Evolutionary conservation across 371 early-diverging fungal genomes (phyloP).

Genomic region (Mortierella sp.): DNA sequence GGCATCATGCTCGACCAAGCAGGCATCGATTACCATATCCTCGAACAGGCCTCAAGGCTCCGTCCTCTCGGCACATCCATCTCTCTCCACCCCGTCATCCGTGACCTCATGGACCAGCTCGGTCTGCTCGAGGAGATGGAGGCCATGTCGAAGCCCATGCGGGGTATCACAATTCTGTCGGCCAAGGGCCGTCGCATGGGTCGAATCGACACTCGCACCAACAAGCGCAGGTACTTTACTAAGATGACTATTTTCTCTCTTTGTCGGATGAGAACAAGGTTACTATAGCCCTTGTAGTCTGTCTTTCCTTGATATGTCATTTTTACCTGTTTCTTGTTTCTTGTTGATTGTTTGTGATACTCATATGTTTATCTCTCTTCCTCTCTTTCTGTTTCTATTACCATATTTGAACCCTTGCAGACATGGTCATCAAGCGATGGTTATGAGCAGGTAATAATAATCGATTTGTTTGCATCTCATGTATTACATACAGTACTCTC

Average conservation of each 20-base stretch:
- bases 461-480: background rate
- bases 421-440: slow-evolving; percentile 47
- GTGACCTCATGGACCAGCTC: slow-evolving; percentile 47
- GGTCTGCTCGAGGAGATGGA: slow-evolving; percentile 44
- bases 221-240: slow-evolving; percentile 33
- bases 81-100: slow-evolving; percentile 50
- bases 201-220: slow-evolving; percentile 51
- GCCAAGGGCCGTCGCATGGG: slow-evolving; percentile 46
- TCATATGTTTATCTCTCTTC: background rate
- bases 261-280: background rate
- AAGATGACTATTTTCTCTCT: background rate
- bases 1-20: slow-evolving; percentile 54
- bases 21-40: slow-evolving; percentile 55
- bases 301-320: background rate
- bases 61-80: slow-evolving; percentile 56
- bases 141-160: slow-evolving; percentile 40
- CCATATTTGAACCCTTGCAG: slow-evolving; percentile 16
- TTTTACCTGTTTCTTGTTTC: background rate
- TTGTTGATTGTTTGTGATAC: slow-evolving; percentile 7
- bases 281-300: background rate
- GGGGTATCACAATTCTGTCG: slow-evolving; percentile 48
- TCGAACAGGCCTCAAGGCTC: slow-evolving; percentile 52
- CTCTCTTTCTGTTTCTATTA: background rate
- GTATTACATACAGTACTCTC: background rate
- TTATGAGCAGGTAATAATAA: slow-evolving; percentile 50